Percentiles rank a stretch among this genome's conserved stretches.
These are phyloP conservation scores for Neurospora sp. DNA, from an alignment of 495 filamentous ascomycete species.

Conservation along the genomic window DNA sequence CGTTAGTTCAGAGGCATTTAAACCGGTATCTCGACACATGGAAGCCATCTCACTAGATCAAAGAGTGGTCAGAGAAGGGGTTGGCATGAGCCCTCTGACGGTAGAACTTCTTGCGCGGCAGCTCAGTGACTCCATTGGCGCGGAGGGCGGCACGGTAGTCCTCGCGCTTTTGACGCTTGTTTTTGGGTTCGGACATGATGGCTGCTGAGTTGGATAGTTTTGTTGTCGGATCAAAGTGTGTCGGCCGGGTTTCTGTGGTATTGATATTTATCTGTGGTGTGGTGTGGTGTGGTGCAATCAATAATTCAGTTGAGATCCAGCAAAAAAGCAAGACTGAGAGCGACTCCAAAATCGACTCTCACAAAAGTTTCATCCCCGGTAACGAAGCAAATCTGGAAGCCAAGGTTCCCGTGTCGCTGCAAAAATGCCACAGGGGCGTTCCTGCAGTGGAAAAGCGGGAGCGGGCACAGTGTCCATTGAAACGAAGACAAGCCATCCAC, in stretches of 20 bases:
- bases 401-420: not conserved
- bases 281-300: too few species aligned
- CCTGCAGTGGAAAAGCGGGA: not conserved
- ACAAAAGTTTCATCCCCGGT: not conserved
- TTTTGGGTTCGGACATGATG: constrained; percentile 42
- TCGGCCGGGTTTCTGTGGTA: not conserved
- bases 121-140: constrained; percentile 19
- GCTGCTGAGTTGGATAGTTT: constrained; percentile 1
- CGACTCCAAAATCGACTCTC: not conserved
- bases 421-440: not conserved
- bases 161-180: constrained; percentile 65
- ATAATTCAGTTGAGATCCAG: not conserved
- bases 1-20: not conserved
- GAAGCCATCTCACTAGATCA: constrained; percentile 59
- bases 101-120: constrained; percentile 92
- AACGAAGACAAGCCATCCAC: too few species aligned
- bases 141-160: constrained; percentile 47
- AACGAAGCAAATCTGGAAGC: not conserved
- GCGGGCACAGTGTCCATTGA: not conserved
- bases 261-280: not conserved
- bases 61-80: constrained; percentile 85
- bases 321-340: not conserved
- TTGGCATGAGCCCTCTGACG: constrained; percentile 95
- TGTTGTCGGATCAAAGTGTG: not conserved
- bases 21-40: not conserved